Percentiles rank a stretch among this genome's conserved stretches.
Conservation (phyloP, 2,329 filamentous ascomycete genomes). For the Ilyonectria mors-panacis region DNA sequence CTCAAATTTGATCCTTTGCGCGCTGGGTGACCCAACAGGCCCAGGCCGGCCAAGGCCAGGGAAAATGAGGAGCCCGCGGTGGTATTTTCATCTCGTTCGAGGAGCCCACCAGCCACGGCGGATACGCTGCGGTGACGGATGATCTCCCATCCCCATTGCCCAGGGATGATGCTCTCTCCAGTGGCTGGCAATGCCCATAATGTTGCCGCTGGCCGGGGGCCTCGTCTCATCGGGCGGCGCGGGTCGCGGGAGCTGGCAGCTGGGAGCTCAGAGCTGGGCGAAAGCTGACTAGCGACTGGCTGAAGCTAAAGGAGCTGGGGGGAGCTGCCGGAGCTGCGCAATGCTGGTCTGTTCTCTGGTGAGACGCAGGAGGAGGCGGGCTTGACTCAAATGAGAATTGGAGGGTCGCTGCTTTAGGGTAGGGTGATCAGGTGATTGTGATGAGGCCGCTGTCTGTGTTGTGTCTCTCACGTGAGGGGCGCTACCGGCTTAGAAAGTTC, state of each 20-base stretch:
- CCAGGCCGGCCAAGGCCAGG: slow-evolving; percentile 21
- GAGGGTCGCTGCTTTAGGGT: slow-evolving; percentile 16
- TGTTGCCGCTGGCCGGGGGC: slow-evolving; percentile 32
- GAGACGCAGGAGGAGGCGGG: slow-evolving; percentile 41
- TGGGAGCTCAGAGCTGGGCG: slow-evolving; percentile 28
- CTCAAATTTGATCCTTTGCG: slow-evolving; percentile 33
- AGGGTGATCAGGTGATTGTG: background rate
- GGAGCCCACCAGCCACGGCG: slow-evolving; percentile 34
- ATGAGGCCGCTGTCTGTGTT: background rate
- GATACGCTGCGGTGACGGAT: slow-evolving; percentile 38
- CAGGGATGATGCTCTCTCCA: slow-evolving; percentile 30
- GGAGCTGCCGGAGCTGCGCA: slow-evolving; percentile 41
- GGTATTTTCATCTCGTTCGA: slow-evolving; percentile 41
- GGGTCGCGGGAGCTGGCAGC: slow-evolving; percentile 25
- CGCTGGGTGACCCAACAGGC: slow-evolving; percentile 31
- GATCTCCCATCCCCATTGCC: slow-evolving; percentile 35
- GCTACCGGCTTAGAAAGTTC: background rate
- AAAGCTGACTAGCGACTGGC: slow-evolving; percentile 37
- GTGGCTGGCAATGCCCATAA: slow-evolving; percentile 35
- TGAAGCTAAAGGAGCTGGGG: slow-evolving; percentile 38
- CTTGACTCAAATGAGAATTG: slow-evolving; percentile 1
- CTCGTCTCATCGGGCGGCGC: slow-evolving; percentile 40
- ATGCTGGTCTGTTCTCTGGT: slow-evolving; percentile 40
- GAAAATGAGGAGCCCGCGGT: slow-evolving; percentile 30
- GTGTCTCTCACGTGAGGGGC: background rate